Conservation (phyloP, 306 rosid genomes). For the Luffa acutangula region DNA sequence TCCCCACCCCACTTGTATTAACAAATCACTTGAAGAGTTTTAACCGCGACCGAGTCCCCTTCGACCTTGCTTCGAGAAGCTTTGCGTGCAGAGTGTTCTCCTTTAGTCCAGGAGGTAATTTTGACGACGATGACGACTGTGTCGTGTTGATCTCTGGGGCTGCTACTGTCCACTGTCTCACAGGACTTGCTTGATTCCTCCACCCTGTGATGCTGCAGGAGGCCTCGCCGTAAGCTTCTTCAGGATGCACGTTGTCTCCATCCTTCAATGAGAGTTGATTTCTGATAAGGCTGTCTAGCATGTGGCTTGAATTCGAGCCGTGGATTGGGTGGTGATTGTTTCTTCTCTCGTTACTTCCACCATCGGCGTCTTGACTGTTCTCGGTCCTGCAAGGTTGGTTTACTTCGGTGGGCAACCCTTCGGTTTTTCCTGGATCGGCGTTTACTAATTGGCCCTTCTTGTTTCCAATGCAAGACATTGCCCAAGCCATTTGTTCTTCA, state of each 20-base stretch:
- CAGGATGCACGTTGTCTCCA: constrained; percentile 29
- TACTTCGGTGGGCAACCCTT: constrained; percentile 12
- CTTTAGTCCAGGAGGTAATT: constrained; percentile 43
- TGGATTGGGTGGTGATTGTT: constrained; percentile 34
- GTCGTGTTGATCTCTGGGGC: constrained; percentile 37
- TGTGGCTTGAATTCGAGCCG: constrained; percentile 30
- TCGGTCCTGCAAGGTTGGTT: constrained; percentile 28
- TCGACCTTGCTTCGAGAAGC: constrained; percentile 93
- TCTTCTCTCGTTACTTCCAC: constrained; percentile 22
- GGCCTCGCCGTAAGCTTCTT: constrained; percentile 34
- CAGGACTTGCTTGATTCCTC: constrained; percentile 90
- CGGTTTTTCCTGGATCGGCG: neutral
- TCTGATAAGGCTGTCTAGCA: constrained; percentile 43
- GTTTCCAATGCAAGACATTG: constrained; percentile 3
- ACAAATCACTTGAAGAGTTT: constrained; percentile 43
- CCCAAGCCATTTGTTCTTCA: constrained; percentile 49
- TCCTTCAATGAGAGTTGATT: constrained; percentile 54
- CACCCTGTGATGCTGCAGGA: constrained; percentile 90
- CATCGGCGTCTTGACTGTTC: constrained; percentile 28
- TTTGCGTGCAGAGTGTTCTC: constrained; percentile 78
- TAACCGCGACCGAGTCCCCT: constrained; percentile 58
- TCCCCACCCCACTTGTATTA: neutral
- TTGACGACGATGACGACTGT: constrained; percentile 25
- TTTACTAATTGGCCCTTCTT: neutral
- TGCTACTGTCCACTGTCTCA: constrained; percentile 63